These are phyloP conservation scores for Hapsidospora chrysogenum DNA, from an alignment of 495 filamentous ascomycete species.

Conservation along the genomic window DNA sequence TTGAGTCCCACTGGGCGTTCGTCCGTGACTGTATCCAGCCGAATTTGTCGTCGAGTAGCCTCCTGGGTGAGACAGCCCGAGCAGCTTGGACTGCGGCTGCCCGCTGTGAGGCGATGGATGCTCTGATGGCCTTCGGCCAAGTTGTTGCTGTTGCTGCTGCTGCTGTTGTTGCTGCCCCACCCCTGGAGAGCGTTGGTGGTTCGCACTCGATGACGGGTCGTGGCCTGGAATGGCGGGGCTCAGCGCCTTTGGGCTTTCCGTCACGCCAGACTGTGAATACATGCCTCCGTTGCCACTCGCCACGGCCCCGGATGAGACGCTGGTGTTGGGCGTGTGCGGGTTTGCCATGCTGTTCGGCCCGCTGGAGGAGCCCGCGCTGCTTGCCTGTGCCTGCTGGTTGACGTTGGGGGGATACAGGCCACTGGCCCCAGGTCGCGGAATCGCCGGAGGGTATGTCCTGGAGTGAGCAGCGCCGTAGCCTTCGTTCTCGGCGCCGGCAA, in stretches of 20 bases:
- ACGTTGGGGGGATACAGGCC: constrained; percentile 46
- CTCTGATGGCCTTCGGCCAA: constrained; percentile 33
- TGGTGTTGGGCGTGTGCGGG: constrained; percentile 28
- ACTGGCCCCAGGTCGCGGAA: constrained; percentile 25
- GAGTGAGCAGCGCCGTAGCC: constrained; percentile 25
- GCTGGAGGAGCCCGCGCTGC: constrained; percentile 35
- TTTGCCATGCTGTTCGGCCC: constrained; percentile 24
- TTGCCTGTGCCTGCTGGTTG: constrained; percentile 14
- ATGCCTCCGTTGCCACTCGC: constrained; percentile 37
- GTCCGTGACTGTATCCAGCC: constrained; percentile 9
- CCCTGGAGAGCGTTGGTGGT: constrained; percentile 52
- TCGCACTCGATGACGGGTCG: constrained; percentile 28
- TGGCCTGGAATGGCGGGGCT: constrained; percentile 53
- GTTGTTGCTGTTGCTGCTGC: constrained; percentile 45
- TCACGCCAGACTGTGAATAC: constrained; percentile 56
- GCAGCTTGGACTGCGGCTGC: constrained; percentile 13
- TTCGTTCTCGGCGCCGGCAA: constrained; percentile 31
- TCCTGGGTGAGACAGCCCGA: constrained; percentile 14
- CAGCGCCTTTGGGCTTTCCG: constrained; percentile 73
- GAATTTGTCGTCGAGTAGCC: constrained; percentile 8
- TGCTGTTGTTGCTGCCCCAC: constrained; percentile 46
- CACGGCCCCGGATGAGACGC: constrained; percentile 28
- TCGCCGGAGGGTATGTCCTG: constrained; percentile 66
- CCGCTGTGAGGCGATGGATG: constrained; percentile 20
- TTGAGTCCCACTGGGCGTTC: constrained; percentile 11